These are phyloP conservation scores for Kalmanozyma brasiliensis DNA, from an alignment of 1,284 basidiomycete genomes.

Conservation along the genomic window DNA sequence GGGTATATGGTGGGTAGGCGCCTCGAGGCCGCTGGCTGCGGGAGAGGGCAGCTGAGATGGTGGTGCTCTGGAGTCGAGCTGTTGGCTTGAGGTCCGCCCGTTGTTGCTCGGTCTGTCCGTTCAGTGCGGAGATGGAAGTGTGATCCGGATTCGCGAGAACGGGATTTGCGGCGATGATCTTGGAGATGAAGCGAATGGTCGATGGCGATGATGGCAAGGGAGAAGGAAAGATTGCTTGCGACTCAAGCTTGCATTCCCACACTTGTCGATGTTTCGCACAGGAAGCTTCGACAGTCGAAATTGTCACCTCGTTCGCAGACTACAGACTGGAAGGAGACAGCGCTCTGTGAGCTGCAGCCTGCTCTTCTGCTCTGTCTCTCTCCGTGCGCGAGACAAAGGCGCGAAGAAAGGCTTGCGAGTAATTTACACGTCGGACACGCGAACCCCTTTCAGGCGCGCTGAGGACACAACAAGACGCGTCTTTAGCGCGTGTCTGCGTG, in stretches of 20 bases:
- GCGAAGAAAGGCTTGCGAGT: conserved; percentile 2
- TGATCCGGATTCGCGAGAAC: neutral
- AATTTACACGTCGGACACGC: conserved; percentile 39
- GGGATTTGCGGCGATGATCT: neutral
- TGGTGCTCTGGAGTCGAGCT: too few species aligned
- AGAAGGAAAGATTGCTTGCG: too few species aligned
- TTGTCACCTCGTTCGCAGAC: too few species aligned
- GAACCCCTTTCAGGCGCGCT: neutral
- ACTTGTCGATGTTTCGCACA: too few species aligned
- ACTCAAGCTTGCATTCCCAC: too few species aligned
- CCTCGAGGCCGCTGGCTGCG: neutral
- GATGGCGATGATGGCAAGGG: neutral
- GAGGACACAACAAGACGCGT: conserved; percentile 14
- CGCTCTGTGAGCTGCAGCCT: neutral
- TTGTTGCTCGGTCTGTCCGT: too few species aligned
- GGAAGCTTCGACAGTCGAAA: too few species aligned
- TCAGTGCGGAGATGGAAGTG: too few species aligned
- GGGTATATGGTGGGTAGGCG: conserved; percentile 6
- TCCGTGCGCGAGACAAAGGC: conserved; percentile 1
- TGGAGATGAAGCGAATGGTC: neutral
- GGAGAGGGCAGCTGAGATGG: too few species aligned
- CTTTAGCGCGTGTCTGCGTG: neutral
- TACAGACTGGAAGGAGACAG: too few species aligned
- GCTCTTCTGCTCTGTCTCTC: neutral
- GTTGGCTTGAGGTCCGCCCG: too few species aligned